phyloP scores from a whole-genome alignment of 768 basidiomycete genomes.

The Boletellus ananas region DNA sequence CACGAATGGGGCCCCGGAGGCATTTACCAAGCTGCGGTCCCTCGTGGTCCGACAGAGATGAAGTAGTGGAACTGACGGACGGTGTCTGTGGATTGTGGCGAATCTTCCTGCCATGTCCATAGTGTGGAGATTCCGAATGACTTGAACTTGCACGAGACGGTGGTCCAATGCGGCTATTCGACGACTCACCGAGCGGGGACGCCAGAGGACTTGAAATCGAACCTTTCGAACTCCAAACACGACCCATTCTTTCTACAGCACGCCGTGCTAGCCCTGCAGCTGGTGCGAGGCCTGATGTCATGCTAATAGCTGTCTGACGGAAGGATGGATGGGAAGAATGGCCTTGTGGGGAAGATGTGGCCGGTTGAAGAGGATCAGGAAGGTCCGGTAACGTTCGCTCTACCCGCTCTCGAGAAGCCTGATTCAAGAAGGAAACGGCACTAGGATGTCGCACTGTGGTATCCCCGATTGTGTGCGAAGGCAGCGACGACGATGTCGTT shows the following conservation, averaged over 20 bases:
- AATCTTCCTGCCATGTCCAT: slow-evolving; percentile 32
- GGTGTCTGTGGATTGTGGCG: slow-evolving; percentile 58
- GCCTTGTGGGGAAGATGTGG: slow-evolving; percentile 1
- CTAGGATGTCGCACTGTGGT: slow-evolving; percentile 24
- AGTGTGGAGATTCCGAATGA: slow-evolving; percentile 28
- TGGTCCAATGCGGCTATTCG: slow-evolving; percentile 31
- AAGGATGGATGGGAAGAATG: slow-evolving; percentile 32
- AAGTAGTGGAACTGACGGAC: slow-evolving; percentile 50
- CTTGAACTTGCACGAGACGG: slow-evolving; percentile 40
- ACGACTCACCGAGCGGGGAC: slow-evolving; percentile 41
- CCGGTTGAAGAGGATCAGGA: slow-evolving; percentile 20
- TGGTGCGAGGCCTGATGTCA: slow-evolving; percentile 64
- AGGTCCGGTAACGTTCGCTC: slow-evolving; percentile 31
- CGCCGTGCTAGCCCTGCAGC: slow-evolving; percentile 73
- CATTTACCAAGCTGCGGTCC: slow-evolving; percentile 52
- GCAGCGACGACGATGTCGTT: slow-evolving; percentile 37
- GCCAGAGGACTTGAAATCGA: slow-evolving; percentile 41
- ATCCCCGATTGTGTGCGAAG: slow-evolving; percentile 23
- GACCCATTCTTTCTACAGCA: slow-evolving; percentile 74
- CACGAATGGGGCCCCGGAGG: slow-evolving; percentile 51
- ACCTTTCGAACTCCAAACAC: slow-evolving; percentile 50
- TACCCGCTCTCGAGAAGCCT: slow-evolving; percentile 24
- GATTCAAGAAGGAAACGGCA: slow-evolving; percentile 13
- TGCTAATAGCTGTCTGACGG: slow-evolving; percentile 69
- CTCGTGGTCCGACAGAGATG: slow-evolving; percentile 49